A percentile compares a stretch with the other conserved stretches of the same genome.
Conservation (phyloP, 2,329 filamentous ascomycete genomes). For the Pseudopithomyces maydicus region DNA sequence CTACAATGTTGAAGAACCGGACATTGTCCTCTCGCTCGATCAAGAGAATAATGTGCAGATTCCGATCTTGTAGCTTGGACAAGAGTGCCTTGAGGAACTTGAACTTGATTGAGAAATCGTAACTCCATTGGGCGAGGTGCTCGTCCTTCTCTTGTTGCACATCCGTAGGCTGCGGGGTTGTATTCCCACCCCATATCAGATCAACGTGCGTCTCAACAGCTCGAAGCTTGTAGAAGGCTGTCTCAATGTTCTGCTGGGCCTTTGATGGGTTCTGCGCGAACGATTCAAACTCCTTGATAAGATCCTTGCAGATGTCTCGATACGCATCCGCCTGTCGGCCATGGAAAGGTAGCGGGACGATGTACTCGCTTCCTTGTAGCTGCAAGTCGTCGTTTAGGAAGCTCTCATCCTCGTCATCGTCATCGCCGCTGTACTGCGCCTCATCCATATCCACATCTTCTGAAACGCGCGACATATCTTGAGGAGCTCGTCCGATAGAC, state of each 20-base stretch:
- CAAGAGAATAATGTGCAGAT: conserved; percentile 36
- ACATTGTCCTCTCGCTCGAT: conserved; percentile 27
- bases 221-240: conserved; percentile 25
- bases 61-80: conserved; percentile 20
- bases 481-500: not conserved
- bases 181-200: conserved; percentile 31
- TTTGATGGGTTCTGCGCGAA: conserved; percentile 19
- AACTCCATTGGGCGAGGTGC: conserved; percentile 31
- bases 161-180: conserved; percentile 11
- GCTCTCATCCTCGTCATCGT: conserved; percentile 28
- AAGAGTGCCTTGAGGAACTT: conserved; percentile 34
- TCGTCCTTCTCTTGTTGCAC: conserved; percentile 15
- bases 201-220: conserved; percentile 40
- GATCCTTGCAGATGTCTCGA: conserved; percentile 19
- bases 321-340: conserved; percentile 37
- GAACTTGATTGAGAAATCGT: conserved; percentile 41
- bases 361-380: conserved; percentile 34
- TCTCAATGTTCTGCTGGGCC: conserved; percentile 20
- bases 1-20: conserved; percentile 30
- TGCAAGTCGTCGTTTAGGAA: conserved; percentile 35
- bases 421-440: conserved; percentile 25
- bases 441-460: conserved; percentile 14
- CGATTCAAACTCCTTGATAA: conserved; percentile 22
- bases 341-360: conserved; percentile 39
- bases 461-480: not conserved